These are phyloP conservation scores for Termitomyces sp. DNA, from an alignment of 768 basidiomycete genomes.

Conservation along the genomic window DNA sequence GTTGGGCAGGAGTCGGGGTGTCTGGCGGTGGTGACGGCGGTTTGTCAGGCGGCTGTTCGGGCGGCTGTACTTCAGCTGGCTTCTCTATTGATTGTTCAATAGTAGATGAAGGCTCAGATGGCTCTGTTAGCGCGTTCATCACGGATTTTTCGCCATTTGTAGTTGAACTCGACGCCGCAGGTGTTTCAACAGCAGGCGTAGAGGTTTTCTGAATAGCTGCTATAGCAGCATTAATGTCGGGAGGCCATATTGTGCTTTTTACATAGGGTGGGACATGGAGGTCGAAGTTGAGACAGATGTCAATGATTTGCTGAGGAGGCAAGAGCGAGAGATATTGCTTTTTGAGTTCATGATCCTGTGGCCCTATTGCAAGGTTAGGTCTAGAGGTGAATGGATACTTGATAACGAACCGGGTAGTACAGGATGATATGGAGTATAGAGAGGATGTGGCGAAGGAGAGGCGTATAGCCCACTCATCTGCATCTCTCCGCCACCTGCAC, in stretches of 20 bases:
- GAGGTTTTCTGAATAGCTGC: slow-evolving; percentile 41
- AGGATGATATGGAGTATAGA: slow-evolving; percentile 34
- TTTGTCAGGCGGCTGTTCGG: slow-evolving; percentile 24
- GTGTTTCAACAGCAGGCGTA: slow-evolving; percentile 11
- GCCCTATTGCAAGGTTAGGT: slow-evolving; percentile 20
- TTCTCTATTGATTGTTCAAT: slow-evolving; percentile 13
- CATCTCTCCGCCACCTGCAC: slow-evolving; percentile 67
- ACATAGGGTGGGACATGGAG: slow-evolving; percentile 62
- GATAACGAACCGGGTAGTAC: slow-evolving; percentile 23
- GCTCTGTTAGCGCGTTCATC: slow-evolving; percentile 18
- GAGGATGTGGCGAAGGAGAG: slow-evolving; percentile 31
- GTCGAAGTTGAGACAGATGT: slow-evolving; percentile 73
- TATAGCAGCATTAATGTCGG: slow-evolving; percentile 64
- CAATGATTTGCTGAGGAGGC: slow-evolving; percentile 69
- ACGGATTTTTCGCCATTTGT: not conserved
- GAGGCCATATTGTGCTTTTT: slow-evolving; percentile 69
- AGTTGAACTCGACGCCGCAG: slow-evolving; percentile 15
- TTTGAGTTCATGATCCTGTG: slow-evolving; percentile 61
- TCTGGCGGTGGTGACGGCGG: slow-evolving; percentile 13
- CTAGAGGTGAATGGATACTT: slow-evolving; percentile 14
- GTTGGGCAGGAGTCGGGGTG: not conserved
- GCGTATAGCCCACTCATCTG: slow-evolving; percentile 42
- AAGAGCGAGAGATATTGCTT: slow-evolving; percentile 68
- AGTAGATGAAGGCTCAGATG: slow-evolving; percentile 10
- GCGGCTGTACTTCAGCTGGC: slow-evolving; percentile 19